Evolutionary conservation across 2,329 filamentous ascomycete genomes (phyloP), one percentile per base, ranked within the genome.

Genomic region (Simplicillium sp.): DNA sequence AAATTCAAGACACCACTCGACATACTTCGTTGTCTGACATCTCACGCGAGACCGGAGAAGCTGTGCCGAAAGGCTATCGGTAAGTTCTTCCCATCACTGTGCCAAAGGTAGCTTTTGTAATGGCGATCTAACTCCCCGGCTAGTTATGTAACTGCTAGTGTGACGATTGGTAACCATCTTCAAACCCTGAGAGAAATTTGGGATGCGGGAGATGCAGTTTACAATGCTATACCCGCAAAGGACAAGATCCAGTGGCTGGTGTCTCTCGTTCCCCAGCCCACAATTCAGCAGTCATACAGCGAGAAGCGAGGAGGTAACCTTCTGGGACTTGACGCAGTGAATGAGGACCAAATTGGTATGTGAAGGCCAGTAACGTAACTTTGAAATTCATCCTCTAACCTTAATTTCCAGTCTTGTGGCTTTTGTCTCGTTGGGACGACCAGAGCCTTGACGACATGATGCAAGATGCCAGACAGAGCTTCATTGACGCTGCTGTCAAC

Each of bases 231-330:
- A 2, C n/a, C 16, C 8, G 36, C 41, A 8, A 47, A 46, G 20
- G 35, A 46, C 18, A 37, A 46, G 25, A 43, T 47, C 18, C 44
- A 47, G n/a, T 47, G 46, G 46, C 38, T 47, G 17, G 37, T 47
- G 11, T 47, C 41, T 2, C 34, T 46, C 20, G 44, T 46, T 4
- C 46, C 44, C n/a, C 44, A 46, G 17, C 46, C 46, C 14, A 37
- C 25, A 20, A 14, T 46, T 5, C 46, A 47, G 41, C 34, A 47
- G n/a, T 20, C 37, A 3, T 36, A 40, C 12, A 17, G 44, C 2
- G 3, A 35, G 11, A 12, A 18, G 11, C 40, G 32, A 7, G 46
- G 46, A 11, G 46, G 46, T 8, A 47, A 47, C 36, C 36, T 38
- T 11, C 44, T 47, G 5, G 46, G 46, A 6, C 37, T 47, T 15